Conservation (phyloP, 2,329 filamentous ascomycete species). For the Tolypocladium pustulatum region DNA sequence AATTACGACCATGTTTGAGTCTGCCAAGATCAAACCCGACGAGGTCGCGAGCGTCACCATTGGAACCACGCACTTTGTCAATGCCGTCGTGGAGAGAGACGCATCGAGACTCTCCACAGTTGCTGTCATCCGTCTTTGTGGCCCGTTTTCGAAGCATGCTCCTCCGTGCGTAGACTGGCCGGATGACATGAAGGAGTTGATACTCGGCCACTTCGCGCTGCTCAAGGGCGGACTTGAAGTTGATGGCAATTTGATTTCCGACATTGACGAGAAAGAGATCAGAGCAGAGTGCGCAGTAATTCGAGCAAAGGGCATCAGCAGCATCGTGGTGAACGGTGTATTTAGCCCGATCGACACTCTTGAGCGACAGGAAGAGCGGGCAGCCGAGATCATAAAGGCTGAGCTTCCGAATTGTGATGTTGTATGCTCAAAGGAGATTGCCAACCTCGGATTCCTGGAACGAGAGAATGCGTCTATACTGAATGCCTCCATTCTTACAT, state of each 20-base stretch:
- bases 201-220: conserved; percentile 33
- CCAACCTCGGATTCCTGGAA: conserved; percentile 45
- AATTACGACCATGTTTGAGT: conserved; percentile 31
- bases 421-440: conserved; percentile 40
- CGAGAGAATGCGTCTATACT: conserved; percentile 56
- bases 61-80: conserved; percentile 48
- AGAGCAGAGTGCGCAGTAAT: conserved; percentile 27
- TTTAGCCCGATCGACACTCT: conserved; percentile 43
- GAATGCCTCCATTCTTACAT: conserved; percentile 50
- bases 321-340: conserved; percentile 37
- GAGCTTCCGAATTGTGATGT: conserved; percentile 32
- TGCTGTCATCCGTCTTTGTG: conserved; percentile 43
- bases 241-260: conserved; percentile 35
- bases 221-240: conserved; percentile 41
- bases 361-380: conserved; percentile 37
- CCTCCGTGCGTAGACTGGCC: conserved; percentile 45
- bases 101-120: conserved; percentile 34
- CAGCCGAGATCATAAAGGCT: conserved; percentile 28
- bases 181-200: conserved; percentile 32
- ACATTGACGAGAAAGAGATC: conserved; percentile 32
- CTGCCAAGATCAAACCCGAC: conserved; percentile 18
- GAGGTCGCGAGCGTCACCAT: conserved; percentile 39
- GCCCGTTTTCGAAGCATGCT: conserved; percentile 39
- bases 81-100: conserved; percentile 46
- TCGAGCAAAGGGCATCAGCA: conserved; percentile 29